phyloP scores from a whole-genome alignment of 2,329 filamentous ascomycete genomes.

The Mycogone perniciosa region DNA sequence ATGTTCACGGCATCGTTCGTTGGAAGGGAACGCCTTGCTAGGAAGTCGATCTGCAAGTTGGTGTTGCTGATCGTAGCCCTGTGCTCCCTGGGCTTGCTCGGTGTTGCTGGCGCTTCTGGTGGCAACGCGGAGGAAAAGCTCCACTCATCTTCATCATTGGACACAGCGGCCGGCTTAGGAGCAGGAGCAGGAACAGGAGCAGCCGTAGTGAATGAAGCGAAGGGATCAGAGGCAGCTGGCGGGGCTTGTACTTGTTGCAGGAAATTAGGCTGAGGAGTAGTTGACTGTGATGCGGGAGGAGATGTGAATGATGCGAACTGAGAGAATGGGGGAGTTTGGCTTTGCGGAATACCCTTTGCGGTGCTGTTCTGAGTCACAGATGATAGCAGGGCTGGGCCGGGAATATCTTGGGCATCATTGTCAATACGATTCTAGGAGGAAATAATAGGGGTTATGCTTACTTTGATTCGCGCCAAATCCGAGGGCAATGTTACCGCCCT shows the following conservation, averaged over 20 bases:
- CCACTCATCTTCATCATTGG: conserved; percentile 82
- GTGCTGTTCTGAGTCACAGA: conserved; percentile 56
- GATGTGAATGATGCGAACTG: conserved; percentile 51
- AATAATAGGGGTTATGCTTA: conserved; percentile 31
- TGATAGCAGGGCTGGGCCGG: conserved; percentile 58
- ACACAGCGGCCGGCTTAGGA: conserved; percentile 21
- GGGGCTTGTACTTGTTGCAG: conserved; percentile 44
- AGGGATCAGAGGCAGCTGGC: conserved; percentile 43
- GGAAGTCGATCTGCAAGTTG: conserved; percentile 65
- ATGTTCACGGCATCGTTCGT: conserved; percentile 58
- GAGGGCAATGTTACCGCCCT: conserved; percentile 76
- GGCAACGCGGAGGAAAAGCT: conserved; percentile 85
- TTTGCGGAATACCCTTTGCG: conserved; percentile 39
- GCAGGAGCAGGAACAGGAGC: conserved; percentile 22
- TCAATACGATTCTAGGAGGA: conserved; percentile 14
- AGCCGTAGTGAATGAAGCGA: conserved; percentile 40
- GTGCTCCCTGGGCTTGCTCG: conserved; percentile 52
- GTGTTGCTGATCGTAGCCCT: conserved; percentile 63
- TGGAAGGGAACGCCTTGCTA: conserved; percentile 54
- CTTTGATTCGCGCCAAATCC: conserved; percentile 67
- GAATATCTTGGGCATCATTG: conserved; percentile 43
- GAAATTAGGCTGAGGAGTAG: conserved; percentile 45
- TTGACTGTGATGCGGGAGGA: conserved; percentile 44
- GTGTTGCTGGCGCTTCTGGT: conserved; percentile 31
- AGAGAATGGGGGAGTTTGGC: conserved; percentile 44